Evolutionary conservation across 2,329 filamentous ascomycete species (phyloP).

Genomic region (Phialocephala sp.): DNA sequence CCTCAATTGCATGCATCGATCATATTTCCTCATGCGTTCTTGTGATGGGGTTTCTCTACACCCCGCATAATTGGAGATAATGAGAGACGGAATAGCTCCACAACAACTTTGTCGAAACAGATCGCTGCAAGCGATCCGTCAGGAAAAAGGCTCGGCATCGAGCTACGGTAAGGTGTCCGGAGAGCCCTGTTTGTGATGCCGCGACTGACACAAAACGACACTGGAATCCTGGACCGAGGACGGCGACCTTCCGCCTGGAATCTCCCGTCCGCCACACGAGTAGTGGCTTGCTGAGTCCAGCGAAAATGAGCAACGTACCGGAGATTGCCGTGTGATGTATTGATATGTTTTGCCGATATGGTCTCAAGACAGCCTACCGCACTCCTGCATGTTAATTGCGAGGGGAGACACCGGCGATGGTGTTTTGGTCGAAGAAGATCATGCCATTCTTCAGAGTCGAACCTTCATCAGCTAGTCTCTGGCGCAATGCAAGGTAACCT

Average conservation of each 20-base stretch:
- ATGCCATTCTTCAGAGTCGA: neutral
- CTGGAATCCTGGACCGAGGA: neutral
- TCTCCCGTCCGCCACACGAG: neutral
- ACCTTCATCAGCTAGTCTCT: neutral
- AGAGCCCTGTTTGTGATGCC: neutral
- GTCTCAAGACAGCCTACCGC: neutral
- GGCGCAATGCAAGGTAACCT: too few species aligned
- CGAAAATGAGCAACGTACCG: neutral
- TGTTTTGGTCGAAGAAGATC: neutral
- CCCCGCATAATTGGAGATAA: neutral
- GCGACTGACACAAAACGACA: neutral
- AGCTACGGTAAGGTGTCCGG: neutral
- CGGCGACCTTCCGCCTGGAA: neutral
- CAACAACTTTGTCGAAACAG: neutral
- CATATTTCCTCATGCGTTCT: neutral
- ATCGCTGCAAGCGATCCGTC: neutral
- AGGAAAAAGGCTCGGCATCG: neutral
- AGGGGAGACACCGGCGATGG: neutral
- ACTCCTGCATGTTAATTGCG: neutral
- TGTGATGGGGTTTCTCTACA: neutral
- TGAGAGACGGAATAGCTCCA: neutral
- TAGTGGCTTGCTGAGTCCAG: constrained; percentile 1
- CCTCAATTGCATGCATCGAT: neutral
- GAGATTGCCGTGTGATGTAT: neutral
- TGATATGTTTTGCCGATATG: neutral